Evolutionary conservation across 768 basidiomycete genomes (phyloP).

Genomic region (Tylopilus sp.): DNA sequence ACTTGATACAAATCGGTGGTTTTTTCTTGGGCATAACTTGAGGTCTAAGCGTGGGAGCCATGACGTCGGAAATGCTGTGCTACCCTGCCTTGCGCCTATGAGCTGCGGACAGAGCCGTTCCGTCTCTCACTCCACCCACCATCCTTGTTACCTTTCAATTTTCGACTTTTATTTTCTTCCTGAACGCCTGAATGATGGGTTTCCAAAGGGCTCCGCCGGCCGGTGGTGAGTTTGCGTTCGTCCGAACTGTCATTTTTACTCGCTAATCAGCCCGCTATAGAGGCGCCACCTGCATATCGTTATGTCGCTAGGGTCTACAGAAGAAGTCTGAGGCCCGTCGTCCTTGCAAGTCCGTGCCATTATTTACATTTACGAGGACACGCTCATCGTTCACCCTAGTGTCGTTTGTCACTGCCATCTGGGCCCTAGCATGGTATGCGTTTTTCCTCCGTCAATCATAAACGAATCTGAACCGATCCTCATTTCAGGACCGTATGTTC

Average conservation of each 20-base stretch:
- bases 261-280: neutral
- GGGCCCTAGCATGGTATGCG: slow-evolving; percentile 63
- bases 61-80: slow-evolving; percentile 19
- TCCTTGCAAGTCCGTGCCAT: slow-evolving; percentile 42
- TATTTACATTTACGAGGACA: neutral
- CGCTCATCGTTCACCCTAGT: slow-evolving; percentile 21
- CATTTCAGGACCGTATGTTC: slow-evolving; percentile 22
- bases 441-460: neutral
- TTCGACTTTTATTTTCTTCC: neutral
- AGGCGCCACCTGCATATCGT: slow-evolving; percentile 57
- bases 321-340: slow-evolving; percentile 59
- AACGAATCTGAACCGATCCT: neutral
- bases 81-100: neutral
- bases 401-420: slow-evolving; percentile 49
- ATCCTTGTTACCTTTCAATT: neutral
- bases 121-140: neutral
- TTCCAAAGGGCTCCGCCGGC: slow-evolving; percentile 8
- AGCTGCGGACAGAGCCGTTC: neutral
- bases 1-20: too few species aligned
- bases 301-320: slow-evolving; percentile 55
- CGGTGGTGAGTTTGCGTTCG: slow-evolving; percentile 21
- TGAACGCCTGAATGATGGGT: slow-evolving; percentile 13
- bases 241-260: neutral
- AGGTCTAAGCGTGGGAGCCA: slow-evolving; percentile 26
- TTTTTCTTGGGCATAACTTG: too few species aligned